A percentile compares a stretch with the other conserved stretches of the same genome.
These are phyloP conservation scores for Dovyalis caffra DNA, from an alignment of 345 rosid genomes.

Conservation along the genomic window DNA sequence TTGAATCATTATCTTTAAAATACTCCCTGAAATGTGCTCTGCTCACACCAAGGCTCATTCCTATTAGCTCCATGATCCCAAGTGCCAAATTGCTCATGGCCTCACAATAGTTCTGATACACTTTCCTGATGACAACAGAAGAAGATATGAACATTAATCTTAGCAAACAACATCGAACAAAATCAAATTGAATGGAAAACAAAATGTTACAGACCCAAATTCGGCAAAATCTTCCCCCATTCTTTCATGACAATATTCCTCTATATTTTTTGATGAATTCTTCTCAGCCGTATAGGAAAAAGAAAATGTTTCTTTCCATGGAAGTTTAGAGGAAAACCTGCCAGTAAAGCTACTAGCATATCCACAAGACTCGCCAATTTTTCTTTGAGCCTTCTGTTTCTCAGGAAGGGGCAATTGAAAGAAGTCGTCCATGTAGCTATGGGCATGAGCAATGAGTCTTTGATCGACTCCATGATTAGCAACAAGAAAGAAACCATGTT, in stretches of 20 bases:
- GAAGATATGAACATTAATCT: not conserved
- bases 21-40: slow-evolving; percentile 55
- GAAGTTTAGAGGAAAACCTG: slow-evolving; percentile 82
- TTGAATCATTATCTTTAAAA: slow-evolving; percentile 83
- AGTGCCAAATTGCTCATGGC: slow-evolving; percentile 84
- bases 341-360: slow-evolving; percentile 99
- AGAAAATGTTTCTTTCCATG: slow-evolving; percentile 98
- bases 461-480: slow-evolving; percentile 81
- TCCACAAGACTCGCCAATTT: slow-evolving; percentile 77
- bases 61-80: slow-evolving; percentile 89
- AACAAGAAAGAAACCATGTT: slow-evolving; percentile 89
- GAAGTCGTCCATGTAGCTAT: slow-evolving; percentile 61
- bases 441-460: slow-evolving; percentile 61
- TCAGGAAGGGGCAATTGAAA: slow-evolving; percentile 67
- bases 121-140: slow-evolving; percentile 41
- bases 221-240: slow-evolving; percentile 64
- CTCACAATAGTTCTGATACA: slow-evolving; percentile 76
- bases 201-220: slow-evolving; percentile 51
- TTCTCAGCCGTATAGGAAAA: slow-evolving; percentile 54
- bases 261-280: slow-evolving; percentile 40
- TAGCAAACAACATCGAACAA: not conserved
- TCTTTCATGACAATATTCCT: slow-evolving; percentile 52
- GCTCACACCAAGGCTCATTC: slow-evolving; percentile 67
- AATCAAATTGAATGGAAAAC: not conserved
- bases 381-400: slow-evolving; percentile 77